Percentiles rank a stretch among this genome's conserved stretches.
These are phyloP conservation scores for Schizosaccharomyces octosporus DNA, from an alignment of 805 yeast genomes.

Conservation along the genomic window DNA sequence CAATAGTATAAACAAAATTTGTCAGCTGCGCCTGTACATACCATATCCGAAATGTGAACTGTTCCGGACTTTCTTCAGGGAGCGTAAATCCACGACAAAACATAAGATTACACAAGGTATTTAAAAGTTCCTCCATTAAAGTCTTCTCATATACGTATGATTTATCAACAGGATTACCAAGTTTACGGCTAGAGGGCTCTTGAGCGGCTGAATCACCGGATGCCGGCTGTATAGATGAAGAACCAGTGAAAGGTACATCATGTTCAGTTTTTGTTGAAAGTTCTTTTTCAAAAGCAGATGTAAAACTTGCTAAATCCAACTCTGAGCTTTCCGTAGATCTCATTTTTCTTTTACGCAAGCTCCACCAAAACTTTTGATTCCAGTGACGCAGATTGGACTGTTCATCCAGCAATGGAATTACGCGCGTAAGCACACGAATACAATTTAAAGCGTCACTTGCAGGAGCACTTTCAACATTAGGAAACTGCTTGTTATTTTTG, in stretches of 20 bases:
- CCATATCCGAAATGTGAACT: conserved; percentile 31
- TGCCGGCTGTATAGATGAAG: neutral
- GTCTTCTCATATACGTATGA: conserved; percentile 2
- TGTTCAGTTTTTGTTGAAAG: no score
- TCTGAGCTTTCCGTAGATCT: neutral
- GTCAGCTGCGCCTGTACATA: conserved; percentile 15
- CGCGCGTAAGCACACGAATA: neutral
- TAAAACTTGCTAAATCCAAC: neutral
- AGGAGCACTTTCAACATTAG: neutral
- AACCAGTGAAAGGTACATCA: no score
- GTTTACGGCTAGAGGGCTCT: neutral
- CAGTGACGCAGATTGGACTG: neutral
- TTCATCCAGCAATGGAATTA: neutral
- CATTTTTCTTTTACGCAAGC: neutral
- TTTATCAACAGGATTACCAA: neutral
- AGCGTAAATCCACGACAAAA: neutral
- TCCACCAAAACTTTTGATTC: neutral
- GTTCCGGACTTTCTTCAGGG: conserved; percentile 7
- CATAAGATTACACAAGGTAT: neutral
- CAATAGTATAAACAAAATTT: no score
- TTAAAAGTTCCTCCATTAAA: neutral
- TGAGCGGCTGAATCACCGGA: neutral
- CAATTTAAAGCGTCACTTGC: neutral
- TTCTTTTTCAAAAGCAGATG: no score
- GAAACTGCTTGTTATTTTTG: neutral